Conservation (phyloP, 2,329 filamentous ascomycete genomes). For the Fusarium tanahbumbuense region DNA sequence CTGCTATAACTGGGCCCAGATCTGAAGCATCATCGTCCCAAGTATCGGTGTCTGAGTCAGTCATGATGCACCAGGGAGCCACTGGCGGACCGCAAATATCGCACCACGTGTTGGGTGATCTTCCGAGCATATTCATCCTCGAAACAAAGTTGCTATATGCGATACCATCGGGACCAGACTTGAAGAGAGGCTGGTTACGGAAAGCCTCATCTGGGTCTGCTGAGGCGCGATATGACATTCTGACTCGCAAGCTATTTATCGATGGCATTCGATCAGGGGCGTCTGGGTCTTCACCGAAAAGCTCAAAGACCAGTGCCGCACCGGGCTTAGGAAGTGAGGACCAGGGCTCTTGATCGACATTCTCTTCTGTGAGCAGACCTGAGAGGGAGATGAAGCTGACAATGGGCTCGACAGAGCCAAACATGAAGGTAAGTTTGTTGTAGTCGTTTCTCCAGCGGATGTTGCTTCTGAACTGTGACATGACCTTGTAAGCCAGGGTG, state of each 20-base stretch:
- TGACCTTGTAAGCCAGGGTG: conserved; percentile 61
- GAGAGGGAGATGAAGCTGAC: conserved; percentile 66
- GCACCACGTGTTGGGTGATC: conserved; percentile 58
- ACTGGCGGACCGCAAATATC: conserved; percentile 51
- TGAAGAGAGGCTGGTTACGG: conserved; percentile 56
- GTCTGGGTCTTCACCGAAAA: conserved; percentile 52
- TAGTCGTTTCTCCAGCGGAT: conserved; percentile 53
- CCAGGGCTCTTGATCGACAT: conserved; percentile 58
- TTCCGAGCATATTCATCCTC: conserved; percentile 52
- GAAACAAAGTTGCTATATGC: conserved; percentile 54
- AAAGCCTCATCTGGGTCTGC: conserved; percentile 53
- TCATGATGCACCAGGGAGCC: conserved; percentile 54
- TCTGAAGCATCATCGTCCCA: neutral
- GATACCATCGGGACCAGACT: conserved; percentile 52
- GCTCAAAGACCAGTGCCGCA: conserved; percentile 79
- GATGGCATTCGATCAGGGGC: conserved; percentile 44
- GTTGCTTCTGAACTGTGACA: conserved; percentile 57
- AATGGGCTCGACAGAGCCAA: conserved; percentile 67
- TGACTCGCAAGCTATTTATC: conserved; percentile 59
- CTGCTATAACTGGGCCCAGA: conserved; percentile 56
- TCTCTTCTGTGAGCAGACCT: conserved; percentile 60
- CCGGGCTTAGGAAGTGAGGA: conserved; percentile 72
- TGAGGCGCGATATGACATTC: conserved; percentile 67
- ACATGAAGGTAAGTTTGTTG: conserved; percentile 64
- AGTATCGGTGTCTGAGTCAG: neutral